Evolutionary conservation across 1,139 yeast genomes (phyloP).

Genomic region (Kodamaea fungicola): DNA sequence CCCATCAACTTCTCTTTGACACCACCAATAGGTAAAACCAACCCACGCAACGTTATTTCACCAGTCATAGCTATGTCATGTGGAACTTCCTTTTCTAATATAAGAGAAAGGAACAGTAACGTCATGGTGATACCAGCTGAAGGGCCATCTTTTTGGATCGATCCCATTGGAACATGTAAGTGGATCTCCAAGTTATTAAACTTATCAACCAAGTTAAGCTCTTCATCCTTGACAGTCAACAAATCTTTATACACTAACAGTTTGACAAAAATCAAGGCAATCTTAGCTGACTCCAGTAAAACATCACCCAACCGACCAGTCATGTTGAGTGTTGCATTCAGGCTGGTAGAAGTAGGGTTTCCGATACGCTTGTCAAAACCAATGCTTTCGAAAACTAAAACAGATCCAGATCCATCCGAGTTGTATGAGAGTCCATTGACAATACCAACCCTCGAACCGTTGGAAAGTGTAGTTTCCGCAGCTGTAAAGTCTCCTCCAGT

Average conservation of each 20-base stretch:
- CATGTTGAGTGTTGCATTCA: constrained; percentile 49
- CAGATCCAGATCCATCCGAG: constrained; percentile 85
- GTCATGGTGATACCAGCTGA: constrained; percentile 93
- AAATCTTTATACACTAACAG: constrained; percentile 45
- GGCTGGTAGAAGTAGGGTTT: constrained; percentile 27
- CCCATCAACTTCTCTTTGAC: constrained; percentile 81
- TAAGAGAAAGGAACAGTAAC: constrained; percentile 68
- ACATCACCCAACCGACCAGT: constrained; percentile 88
- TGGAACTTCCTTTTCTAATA: constrained; percentile 66
- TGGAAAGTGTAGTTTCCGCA: constrained; percentile 13
- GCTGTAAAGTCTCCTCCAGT: constrained; percentile 13
- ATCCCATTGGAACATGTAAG: constrained; percentile 87
- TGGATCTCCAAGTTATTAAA: constrained; percentile 64
- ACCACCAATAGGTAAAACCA: constrained; percentile 88
- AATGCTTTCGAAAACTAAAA: constrained; percentile 75
- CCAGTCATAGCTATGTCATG: constrained; percentile 87
- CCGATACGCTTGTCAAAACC: constrained; percentile 37
- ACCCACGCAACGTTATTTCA: constrained; percentile 82
- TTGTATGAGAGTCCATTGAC: constrained; percentile 92
- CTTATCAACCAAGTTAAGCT: constrained; percentile 32
- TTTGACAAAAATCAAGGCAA: constrained; percentile 72
- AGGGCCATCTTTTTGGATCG: constrained; percentile 88
- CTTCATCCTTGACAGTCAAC: constrained; percentile 24
- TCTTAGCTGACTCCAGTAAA: constrained; percentile 75
- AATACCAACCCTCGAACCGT: constrained; percentile 46